A percentile compares a stretch with the other conserved stretches of the same genome.
These are phyloP conservation scores for Globisporangium canariense DNA, from an alignment of 352 stramenopile species.

Conservation along the genomic window DNA sequence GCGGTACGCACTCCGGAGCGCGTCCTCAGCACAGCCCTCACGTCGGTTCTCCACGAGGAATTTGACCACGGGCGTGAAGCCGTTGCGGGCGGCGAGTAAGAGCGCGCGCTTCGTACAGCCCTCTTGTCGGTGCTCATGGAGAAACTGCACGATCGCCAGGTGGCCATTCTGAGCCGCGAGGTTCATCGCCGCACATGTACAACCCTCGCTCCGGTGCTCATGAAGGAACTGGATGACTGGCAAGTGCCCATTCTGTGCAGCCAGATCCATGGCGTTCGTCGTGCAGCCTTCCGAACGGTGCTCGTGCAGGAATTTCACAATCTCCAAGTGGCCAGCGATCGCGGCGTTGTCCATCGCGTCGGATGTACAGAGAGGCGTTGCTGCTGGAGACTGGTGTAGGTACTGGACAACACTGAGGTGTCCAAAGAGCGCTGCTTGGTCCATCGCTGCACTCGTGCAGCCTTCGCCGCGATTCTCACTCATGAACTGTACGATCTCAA, in stretches of 20 bases:
- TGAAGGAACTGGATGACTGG: slow-evolving; percentile 12
- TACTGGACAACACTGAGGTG: not conserved
- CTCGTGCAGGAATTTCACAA: slow-evolving; percentile 12
- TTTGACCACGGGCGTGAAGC: slow-evolving; percentile 2
- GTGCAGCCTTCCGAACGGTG: slow-evolving; percentile 11
- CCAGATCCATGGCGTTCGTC: slow-evolving; percentile 7
- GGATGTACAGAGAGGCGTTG: not conserved
- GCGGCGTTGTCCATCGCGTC: slow-evolving; percentile 12
- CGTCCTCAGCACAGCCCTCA: slow-evolving; percentile 14
- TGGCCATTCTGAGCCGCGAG: slow-evolving; percentile 1
- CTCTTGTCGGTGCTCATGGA: slow-evolving; percentile 6
- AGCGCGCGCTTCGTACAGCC: slow-evolving; percentile 14
- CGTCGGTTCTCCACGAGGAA: slow-evolving; percentile 15
- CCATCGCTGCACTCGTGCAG: not conserved
- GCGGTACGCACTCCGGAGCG: slow-evolving; percentile 1
- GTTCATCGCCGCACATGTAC: slow-evolving; percentile 13
- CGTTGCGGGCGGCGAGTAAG: slow-evolving; percentile 4
- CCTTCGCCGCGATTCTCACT: not conserved
- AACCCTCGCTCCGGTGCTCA: slow-evolving; percentile 9
- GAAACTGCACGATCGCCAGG: slow-evolving; percentile 12
- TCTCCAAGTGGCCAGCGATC: slow-evolving; percentile 9
- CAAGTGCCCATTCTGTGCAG: slow-evolving; percentile 7
- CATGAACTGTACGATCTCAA: slow-evolving; percentile 1
- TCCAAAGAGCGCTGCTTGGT: not conserved
- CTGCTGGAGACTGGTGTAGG: not conserved